Evolutionary conservation across 352 stramenopile species (phyloP).

Genomic region (Pythium utonaiense): DNA sequence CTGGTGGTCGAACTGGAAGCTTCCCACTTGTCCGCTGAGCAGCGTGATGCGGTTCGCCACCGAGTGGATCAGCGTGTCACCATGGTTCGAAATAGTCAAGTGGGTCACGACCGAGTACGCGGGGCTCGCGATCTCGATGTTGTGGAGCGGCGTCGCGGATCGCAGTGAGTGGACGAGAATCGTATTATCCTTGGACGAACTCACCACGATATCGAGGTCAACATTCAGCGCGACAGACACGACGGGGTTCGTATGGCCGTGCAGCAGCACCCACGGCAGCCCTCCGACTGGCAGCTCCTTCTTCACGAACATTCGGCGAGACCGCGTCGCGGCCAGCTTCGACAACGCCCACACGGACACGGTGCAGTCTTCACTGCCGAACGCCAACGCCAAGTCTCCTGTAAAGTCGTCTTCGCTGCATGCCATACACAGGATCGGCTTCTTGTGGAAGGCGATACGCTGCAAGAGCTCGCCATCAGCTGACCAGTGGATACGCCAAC

Average conservation of each 20-base stretch:
- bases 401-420: conserved; percentile 85
- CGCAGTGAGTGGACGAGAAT: conserved; percentile 77
- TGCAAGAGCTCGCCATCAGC: conserved; percentile 81
- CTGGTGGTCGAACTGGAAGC: conserved; percentile 39
- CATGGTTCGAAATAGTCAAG: conserved; percentile 70
- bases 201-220: conserved; percentile 79
- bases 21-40: conserved; percentile 16
- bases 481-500: conserved; percentile 86
- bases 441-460: conserved; percentile 86
- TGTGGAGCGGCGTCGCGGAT: conserved; percentile 67
- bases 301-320: conserved; percentile 82
- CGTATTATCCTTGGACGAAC: conserved; percentile 70
- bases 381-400: conserved; percentile 76
- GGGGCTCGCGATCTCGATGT: conserved; percentile 55
- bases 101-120: conserved; percentile 53
- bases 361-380: conserved; percentile 83
- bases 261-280: conserved; percentile 75
- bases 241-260: conserved; percentile 73
- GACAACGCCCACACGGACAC: conserved; percentile 85
- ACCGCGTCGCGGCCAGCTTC: conserved; percentile 72
- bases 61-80: conserved; percentile 68
- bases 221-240: conserved; percentile 80
- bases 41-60: conserved; percentile 35
- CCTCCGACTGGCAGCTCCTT: conserved; percentile 78
- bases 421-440: conserved; percentile 83